phyloP scores from a whole-genome alignment of 2,329 filamentous ascomycete species.

The Monosporascus sp. region DNA sequence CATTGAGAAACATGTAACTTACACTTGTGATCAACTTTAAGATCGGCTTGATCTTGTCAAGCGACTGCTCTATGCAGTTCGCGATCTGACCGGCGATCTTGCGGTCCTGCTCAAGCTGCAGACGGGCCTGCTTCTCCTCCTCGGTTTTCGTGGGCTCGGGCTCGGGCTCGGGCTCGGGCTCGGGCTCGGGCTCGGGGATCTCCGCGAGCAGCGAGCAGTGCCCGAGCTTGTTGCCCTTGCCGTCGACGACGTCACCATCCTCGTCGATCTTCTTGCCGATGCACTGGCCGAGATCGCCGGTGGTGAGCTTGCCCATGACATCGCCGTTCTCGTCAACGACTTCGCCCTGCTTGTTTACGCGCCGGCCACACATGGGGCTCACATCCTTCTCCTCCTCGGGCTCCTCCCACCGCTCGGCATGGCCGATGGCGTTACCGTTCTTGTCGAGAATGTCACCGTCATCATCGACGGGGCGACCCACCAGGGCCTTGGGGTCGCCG shows the following conservation, averaged over 20 bases:
- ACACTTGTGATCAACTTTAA: constrained; percentile 81
- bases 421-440: constrained; percentile 57
- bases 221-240: constrained; percentile 60
- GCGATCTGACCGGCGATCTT: constrained; percentile 75
- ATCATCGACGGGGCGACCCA: constrained; percentile 70
- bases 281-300: constrained; percentile 60
- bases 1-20: constrained; percentile 24
- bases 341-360: constrained; percentile 54
- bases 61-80: constrained; percentile 66
- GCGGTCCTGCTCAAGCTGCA: constrained; percentile 59
- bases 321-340: constrained; percentile 55
- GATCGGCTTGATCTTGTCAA: constrained; percentile 79
- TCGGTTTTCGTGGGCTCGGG: constrained; percentile 44
- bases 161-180: constrained; percentile 36
- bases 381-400: constrained; percentile 46
- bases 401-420: constrained; percentile 56
- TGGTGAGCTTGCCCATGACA: constrained; percentile 60
- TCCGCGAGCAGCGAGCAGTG: constrained; percentile 63
- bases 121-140: constrained; percentile 51
- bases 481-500: constrained; percentile 66
- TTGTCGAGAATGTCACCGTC: constrained; percentile 79
- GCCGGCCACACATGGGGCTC: constrained; percentile 47
- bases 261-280: constrained; percentile 65
- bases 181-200: constrained; percentile 37
- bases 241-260: constrained; percentile 66